phyloP scores from a whole-genome alignment of 1,284 basidiomycete genomes.

The Ceratobasidium sp. region DNA sequence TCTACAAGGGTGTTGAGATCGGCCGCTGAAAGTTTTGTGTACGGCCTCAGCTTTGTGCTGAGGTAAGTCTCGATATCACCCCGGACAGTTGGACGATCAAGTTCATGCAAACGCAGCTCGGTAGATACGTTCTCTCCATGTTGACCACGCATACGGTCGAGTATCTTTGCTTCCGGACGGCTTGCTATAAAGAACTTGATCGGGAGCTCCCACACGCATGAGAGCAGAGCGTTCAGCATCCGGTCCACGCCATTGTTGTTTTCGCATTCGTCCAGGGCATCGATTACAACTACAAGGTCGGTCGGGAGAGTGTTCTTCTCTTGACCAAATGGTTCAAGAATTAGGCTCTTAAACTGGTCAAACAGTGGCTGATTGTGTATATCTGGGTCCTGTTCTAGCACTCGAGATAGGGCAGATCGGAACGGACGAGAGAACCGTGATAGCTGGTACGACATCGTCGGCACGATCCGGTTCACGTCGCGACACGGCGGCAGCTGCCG shows the following conservation, averaged over 20 bases:
- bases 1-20: neutral
- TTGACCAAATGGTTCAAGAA: neutral
- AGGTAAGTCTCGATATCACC: constrained; percentile 16
- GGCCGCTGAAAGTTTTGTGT: neutral
- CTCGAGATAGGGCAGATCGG: neutral
- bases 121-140: neutral
- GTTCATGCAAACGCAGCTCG: constrained; percentile 19
- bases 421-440: neutral
- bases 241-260: neutral
- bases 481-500: neutral
- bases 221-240: neutral
- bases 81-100: neutral
- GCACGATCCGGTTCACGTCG: neutral
- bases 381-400: neutral
- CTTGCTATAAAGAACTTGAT: neutral
- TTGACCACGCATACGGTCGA: neutral
- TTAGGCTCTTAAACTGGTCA: neutral
- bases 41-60: neutral
- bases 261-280: constrained; percentile 4
- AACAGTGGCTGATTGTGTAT: neutral
- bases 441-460: neutral
- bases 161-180: neutral
- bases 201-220: neutral
- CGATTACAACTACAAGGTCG: neutral
- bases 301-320: neutral